phyloP scores from a whole-genome alignment of 768 basidiomycete species.

The Lactarius hatsudake region DNA sequence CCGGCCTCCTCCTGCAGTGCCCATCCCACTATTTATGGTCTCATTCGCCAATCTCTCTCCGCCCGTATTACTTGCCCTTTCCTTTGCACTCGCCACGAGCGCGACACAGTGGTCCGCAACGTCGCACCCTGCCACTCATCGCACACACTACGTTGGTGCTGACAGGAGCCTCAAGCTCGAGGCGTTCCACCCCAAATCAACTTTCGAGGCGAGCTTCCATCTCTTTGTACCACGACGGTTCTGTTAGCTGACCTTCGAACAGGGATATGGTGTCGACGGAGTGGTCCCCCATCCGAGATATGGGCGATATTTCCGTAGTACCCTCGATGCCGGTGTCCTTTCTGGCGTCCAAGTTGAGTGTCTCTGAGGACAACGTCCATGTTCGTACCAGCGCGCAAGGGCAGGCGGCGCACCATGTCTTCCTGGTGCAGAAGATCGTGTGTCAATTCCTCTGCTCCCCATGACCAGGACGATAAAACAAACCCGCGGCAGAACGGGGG shows the following conservation, averaged over 20 bases:
- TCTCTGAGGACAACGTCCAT: constrained; percentile 20
- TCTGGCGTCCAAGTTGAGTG: constrained; percentile 28
- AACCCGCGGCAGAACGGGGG: constrained; percentile 32
- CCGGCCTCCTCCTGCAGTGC: neutral
- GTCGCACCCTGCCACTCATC: constrained; percentile 29
- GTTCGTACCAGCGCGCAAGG: constrained; percentile 27
- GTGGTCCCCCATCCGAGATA: constrained; percentile 29
- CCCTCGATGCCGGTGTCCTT: constrained; percentile 29
- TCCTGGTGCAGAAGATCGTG: constrained; percentile 30
- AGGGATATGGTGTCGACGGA: constrained; percentile 31
- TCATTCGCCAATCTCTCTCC: constrained; percentile 28
- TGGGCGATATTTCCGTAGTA: constrained; percentile 17
- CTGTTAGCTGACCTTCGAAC: neutral
- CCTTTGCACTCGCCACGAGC: constrained; percentile 24
- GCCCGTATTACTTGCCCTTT: constrained; percentile 29
- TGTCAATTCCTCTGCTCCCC: neutral
- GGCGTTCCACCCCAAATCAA: constrained; percentile 33
- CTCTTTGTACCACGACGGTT: neutral
- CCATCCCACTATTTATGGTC: constrained; percentile 16
- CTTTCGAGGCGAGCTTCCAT: constrained; percentile 28
- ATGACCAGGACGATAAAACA: neutral
- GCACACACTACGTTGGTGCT: constrained; percentile 26
- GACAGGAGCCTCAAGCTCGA: constrained; percentile 24
- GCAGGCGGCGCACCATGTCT: constrained; percentile 27
- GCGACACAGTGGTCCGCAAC: constrained; percentile 29